A percentile compares a stretch with the other conserved stretches of the same genome.
Evolutionary conservation across 495 filamentous ascomycete genomes (phyloP).

Genomic region (Lineolata rhizophorae): DNA sequence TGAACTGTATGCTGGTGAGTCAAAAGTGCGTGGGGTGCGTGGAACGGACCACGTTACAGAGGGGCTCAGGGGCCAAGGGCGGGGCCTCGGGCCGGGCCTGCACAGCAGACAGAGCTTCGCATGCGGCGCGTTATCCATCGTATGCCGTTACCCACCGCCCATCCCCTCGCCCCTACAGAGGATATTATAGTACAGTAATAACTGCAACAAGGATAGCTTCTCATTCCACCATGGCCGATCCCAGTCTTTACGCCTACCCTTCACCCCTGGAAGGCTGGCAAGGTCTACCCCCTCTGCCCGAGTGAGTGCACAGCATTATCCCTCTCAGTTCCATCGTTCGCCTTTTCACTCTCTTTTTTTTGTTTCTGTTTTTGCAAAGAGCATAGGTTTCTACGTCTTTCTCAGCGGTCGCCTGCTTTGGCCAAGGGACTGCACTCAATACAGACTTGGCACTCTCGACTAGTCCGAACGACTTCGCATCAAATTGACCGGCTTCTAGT

Average conservation of each 20-base stretch:
- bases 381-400: neutral
- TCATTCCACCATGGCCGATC: conserved; percentile 13
- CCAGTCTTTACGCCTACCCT: conserved; percentile 10
- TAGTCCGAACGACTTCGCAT: neutral
- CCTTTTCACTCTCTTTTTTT: neutral
- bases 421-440: neutral
- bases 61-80: too few species aligned
- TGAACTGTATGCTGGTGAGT: too few species aligned
- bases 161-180: too few species aligned
- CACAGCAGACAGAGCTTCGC: too few species aligned
- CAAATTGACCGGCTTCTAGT: conserved; percentile 5
- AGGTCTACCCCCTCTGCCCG: conserved; percentile 8
- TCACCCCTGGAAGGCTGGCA: conserved; percentile 11
- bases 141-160: too few species aligned
- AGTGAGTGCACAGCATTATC: conserved; percentile 5
- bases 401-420: neutral
- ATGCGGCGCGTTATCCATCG: too few species aligned
- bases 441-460: neutral
- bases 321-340: neutral
- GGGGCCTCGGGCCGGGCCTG: too few species aligned
- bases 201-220: too few species aligned
- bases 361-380: neutral
- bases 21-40: too few species aligned
- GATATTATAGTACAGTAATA: too few species aligned
- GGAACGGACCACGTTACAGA: too few species aligned